phyloP scores from a whole-genome alignment of 2,329 filamentous ascomycete species.

The Arthrinium phaeospermum region DNA sequence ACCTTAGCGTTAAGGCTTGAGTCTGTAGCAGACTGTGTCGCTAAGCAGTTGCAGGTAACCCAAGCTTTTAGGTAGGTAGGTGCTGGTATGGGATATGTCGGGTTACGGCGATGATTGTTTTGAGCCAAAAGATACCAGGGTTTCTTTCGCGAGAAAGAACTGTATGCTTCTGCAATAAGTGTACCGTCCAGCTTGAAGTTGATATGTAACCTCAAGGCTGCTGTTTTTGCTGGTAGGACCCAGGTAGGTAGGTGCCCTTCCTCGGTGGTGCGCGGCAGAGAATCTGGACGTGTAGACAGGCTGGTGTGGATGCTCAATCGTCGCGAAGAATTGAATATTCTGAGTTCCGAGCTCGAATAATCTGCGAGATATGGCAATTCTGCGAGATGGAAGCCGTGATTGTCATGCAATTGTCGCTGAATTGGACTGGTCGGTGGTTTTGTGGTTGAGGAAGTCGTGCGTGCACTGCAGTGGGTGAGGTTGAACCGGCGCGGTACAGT shows the following conservation, averaged over 20 bases:
- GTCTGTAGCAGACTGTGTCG: not conserved
- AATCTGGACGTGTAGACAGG: not conserved
- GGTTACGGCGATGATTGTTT: not conserved
- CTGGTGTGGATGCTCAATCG: not conserved
- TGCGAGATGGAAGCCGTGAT: not conserved
- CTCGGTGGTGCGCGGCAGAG: conserved; percentile 2
- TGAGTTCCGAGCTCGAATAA: not conserved
- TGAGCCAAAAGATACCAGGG: not conserved
- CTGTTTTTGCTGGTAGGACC: conserved; percentile 2
- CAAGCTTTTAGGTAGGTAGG: not conserved
- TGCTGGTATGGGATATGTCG: not conserved
- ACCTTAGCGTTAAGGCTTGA: not conserved
- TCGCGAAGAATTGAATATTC: not conserved
- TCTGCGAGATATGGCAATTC: not conserved
- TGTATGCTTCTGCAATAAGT: not conserved
- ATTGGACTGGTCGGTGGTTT: not conserved
- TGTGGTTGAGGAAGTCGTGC: conserved; percentile 11
- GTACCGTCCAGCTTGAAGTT: not conserved
- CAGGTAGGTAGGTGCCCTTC: not conserved
- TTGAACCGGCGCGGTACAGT: conserved; percentile 6
- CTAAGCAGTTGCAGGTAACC: not conserved
- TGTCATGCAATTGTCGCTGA: not conserved
- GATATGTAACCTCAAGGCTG: not conserved
- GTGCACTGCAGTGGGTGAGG: conserved; percentile 6
- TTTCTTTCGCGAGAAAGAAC: not conserved